Conservation (phyloP, 2,329 filamentous ascomycete species). For the Fusarium nanum region DNA sequence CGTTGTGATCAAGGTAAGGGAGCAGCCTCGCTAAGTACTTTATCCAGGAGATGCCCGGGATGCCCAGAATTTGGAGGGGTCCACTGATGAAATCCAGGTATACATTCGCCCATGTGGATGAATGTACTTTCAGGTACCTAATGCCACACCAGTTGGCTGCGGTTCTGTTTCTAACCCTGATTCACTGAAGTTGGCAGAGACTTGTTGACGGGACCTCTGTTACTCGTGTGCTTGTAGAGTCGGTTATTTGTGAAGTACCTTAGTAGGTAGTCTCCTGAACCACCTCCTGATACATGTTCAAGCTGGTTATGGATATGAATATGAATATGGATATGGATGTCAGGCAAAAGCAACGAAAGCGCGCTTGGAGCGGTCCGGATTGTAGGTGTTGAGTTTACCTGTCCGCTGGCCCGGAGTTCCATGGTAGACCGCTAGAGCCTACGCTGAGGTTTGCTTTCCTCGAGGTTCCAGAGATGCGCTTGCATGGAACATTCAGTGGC, state of each 20-base stretch:
- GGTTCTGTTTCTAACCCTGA: slow-evolving; percentile 14
- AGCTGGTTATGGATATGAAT: not conserved
- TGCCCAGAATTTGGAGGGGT: slow-evolving; percentile 24
- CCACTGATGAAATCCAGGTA: slow-evolving; percentile 36
- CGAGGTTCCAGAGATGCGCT: slow-evolving; percentile 19
- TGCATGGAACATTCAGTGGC: slow-evolving; percentile 20
- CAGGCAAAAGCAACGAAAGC: slow-evolving; percentile 14
- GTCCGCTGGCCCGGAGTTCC: slow-evolving; percentile 44
- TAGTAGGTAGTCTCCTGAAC: not conserved
- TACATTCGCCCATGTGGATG: slow-evolving; percentile 6
- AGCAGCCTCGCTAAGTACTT: slow-evolving; percentile 22
- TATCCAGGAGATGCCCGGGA: slow-evolving; percentile 28
- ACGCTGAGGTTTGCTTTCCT: slow-evolving; percentile 12
- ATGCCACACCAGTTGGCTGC: slow-evolving; percentile 12
- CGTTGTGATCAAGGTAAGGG: slow-evolving; percentile 29
- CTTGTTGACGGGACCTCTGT: slow-evolving; percentile 13
- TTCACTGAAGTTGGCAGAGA: slow-evolving; percentile 30
- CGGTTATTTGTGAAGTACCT: not conserved
- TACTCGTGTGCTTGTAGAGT: not conserved
- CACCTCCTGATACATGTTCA: not conserved
- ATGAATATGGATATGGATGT: not conserved
- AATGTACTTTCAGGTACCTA: slow-evolving; percentile 28
- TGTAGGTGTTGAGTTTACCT: slow-evolving; percentile 4
- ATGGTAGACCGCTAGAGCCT: slow-evolving; percentile 32
- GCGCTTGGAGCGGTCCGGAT: slow-evolving; percentile 41